These are phyloP conservation scores for Vicia villosa DNA, from an alignment of 306 rosid species.

Conservation along the genomic window DNA sequence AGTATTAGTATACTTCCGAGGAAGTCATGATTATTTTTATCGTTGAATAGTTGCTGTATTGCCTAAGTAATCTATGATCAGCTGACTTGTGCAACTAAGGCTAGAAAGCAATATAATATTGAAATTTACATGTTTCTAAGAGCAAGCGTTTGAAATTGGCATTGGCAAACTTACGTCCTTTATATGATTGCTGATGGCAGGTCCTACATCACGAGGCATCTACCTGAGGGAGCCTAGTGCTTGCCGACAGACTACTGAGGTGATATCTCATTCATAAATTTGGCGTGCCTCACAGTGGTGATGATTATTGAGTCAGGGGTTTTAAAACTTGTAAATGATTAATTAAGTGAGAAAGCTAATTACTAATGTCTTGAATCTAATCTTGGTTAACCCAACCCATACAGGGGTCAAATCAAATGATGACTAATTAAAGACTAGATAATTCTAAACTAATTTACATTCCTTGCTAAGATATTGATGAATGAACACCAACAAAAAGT, in stretches of 20 bases:
- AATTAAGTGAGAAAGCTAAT: neutral
- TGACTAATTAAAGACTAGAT: neutral
- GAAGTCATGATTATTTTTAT: constrained; percentile 2
- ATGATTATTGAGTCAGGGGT: constrained; percentile 3
- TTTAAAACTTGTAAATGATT: constrained; percentile 20
- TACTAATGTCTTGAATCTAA: neutral
- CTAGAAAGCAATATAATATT: constrained; percentile 4
- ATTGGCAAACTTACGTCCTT: constrained; percentile 28
- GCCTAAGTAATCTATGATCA: neutral
- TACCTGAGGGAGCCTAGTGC: constrained; percentile 89
- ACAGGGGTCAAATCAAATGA: neutral
- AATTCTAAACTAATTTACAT: neutral
- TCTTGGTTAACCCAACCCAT: neutral
- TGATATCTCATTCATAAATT: constrained; percentile 46
- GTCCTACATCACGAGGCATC: constrained; percentile 81
- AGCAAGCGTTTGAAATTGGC: constrained; percentile 14
- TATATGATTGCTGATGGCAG: constrained; percentile 55
- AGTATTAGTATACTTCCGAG: constrained; percentile 18
- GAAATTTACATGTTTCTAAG: constrained; percentile 21
- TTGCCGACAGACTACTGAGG: constrained; percentile 80
- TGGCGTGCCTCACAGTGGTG: constrained; percentile 23
- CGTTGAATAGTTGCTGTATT: constrained; percentile 22
- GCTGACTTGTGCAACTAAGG: constrained; percentile 14
- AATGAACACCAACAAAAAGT: neutral
- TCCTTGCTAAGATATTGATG: constrained; percentile 1